Evolutionary conservation across 352 stramenopile genomes (phyloP).

Genomic region (Globisporangium uncinulatum): DNA sequence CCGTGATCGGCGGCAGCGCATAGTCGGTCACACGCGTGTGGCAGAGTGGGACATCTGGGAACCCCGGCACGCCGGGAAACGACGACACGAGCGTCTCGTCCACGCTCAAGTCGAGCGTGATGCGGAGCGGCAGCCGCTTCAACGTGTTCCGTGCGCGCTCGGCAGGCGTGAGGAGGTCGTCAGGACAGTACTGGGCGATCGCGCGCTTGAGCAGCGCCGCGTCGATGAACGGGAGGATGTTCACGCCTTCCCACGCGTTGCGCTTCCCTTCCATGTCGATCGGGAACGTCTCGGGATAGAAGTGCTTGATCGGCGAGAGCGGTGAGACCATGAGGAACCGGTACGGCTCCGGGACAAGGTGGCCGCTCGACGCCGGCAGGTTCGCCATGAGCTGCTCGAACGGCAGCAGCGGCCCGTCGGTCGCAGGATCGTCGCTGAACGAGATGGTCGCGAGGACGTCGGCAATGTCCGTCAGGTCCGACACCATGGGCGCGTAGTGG

Average conservation of each 20-base stretch:
- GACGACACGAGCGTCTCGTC: constrained; percentile 68
- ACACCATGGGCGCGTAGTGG: constrained; percentile 99
- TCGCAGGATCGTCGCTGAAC: constrained; percentile 76
- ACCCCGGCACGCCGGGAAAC: constrained; percentile 48
- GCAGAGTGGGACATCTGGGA: constrained; percentile 61
- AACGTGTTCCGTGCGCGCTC: constrained; percentile 90
- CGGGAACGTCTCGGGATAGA: constrained; percentile 86
- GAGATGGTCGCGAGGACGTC: constrained; percentile 50
- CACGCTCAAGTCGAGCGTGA: constrained; percentile 78
- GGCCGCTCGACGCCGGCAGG: constrained; percentile 91
- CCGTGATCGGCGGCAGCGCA: constrained; percentile 36
- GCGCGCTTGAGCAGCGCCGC: constrained; percentile 86
- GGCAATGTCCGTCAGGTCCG: constrained; percentile 93
- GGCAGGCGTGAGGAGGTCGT: constrained; percentile 82
- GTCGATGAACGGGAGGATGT: constrained; percentile 99
- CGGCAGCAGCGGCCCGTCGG: constrained; percentile 88
- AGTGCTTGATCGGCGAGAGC: constrained; percentile 95
- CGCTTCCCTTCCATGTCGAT: constrained; percentile 87
- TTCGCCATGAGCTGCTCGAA: constrained; percentile 98
- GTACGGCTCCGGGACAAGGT: constrained; percentile 92
- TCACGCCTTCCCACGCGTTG: constrained; percentile 99
- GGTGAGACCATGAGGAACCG: constrained; percentile 94
- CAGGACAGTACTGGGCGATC: constrained; percentile 90
- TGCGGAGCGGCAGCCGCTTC: constrained; percentile 62
- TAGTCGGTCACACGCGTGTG: constrained; percentile 61